Evolutionary conservation across 805 yeast genomes (phyloP), one percentile per base, ranked within the genome.

Genomic region (Diddensiella caesifluorescens): DNA sequence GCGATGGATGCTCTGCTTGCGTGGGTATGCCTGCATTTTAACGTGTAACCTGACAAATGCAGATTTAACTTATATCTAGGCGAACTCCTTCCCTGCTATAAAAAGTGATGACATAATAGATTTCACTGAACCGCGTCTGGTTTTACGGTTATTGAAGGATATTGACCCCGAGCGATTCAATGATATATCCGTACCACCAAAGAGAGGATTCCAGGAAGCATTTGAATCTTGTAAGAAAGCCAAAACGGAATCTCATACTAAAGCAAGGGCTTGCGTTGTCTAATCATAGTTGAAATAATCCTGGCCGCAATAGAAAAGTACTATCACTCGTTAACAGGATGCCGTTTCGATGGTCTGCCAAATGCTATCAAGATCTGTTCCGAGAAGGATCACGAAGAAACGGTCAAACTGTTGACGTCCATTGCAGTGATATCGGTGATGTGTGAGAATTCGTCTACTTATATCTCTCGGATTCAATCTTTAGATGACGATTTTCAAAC

Each of bases 401-500:
- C 31, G 7, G 35, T 39, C 45, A 43, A 43, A 26, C 41, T 46
- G 15, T 12, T 46, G 27, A 30, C 35, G 22, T 13, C 31, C 33
- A 32, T 38, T n/a, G 16, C 42, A 23, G 30, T 46, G 4, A 19
- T 35, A n/a, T 27, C 49, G 4, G 44, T 46, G 13, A 33, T 19
- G 6, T 46, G 49, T 25, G 49, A 42, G 15, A 27, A 32, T 5
- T 38, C 30, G 16, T 39, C 43, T 20, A 26, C 30, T 15, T 46
- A 26, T 39, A 39, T 46, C 12, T 35, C 25, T 18, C 33, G 42
- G 20, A 46, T 46, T 18, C 44, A 33, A 13, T 22, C 19, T 6
- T 32, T 46, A 22, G 44, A 32, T 4, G 34, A 36, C 13, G 31
- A 34, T 3, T 25, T 36, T 2, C 49, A 46, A 33, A 35, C 46